A percentile compares a stretch with the other conserved stretches of the same genome.
phyloP scores from a whole-genome alignment of 768 basidiomycete species.

The Boletus subparvulus region DNA sequence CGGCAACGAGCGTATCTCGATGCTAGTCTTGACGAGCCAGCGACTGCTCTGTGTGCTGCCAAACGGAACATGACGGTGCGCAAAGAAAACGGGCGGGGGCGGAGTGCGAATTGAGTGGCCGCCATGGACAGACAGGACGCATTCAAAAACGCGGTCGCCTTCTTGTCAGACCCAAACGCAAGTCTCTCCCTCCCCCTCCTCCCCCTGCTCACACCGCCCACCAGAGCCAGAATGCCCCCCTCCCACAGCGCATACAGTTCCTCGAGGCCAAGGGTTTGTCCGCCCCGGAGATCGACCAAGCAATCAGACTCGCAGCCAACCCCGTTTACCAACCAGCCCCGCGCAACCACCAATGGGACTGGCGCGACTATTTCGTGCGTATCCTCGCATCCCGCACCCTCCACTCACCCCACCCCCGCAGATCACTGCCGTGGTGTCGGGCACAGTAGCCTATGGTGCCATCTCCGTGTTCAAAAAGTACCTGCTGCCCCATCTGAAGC shows the following conservation, averaged over 20 bases:
- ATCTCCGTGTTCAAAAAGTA: slow-evolving; percentile 87
- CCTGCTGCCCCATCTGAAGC: slow-evolving; percentile 84
- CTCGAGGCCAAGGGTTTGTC: slow-evolving; percentile 94
- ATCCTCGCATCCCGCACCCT: not conserved
- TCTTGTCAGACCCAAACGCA: slow-evolving; percentile 84
- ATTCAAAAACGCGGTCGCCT: slow-evolving; percentile 77
- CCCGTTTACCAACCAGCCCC: slow-evolving; percentile 46
- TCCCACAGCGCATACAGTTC: slow-evolving; percentile 87
- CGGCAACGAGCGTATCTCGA: slow-evolving; percentile 16
- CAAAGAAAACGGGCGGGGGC: slow-evolving; percentile 1
- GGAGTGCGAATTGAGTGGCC: slow-evolving; percentile 27
- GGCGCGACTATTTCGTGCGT: slow-evolving; percentile 96
- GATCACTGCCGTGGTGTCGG: slow-evolving; percentile 93
- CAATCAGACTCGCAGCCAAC: slow-evolving; percentile 62
- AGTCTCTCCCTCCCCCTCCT: slow-evolving; percentile 5
- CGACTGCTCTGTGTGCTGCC: slow-evolving; percentile 21
- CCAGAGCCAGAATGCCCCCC: slow-evolving; percentile 74
- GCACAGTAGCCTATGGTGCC: slow-evolving; percentile 79
- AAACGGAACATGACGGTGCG: slow-evolving; percentile 32
- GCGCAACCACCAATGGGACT: slow-evolving; percentile 69
- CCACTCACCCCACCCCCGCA: slow-evolving; percentile 35
- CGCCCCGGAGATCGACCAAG: slow-evolving; percentile 79
- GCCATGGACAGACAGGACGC: slow-evolving; percentile 66
- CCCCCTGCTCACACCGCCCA: slow-evolving; percentile 1
- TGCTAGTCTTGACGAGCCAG: not conserved